Base-by-base conservation (phyloP, 2,329 filamentous ascomycete genomes). In the Fusarium buxicola region DNA sequence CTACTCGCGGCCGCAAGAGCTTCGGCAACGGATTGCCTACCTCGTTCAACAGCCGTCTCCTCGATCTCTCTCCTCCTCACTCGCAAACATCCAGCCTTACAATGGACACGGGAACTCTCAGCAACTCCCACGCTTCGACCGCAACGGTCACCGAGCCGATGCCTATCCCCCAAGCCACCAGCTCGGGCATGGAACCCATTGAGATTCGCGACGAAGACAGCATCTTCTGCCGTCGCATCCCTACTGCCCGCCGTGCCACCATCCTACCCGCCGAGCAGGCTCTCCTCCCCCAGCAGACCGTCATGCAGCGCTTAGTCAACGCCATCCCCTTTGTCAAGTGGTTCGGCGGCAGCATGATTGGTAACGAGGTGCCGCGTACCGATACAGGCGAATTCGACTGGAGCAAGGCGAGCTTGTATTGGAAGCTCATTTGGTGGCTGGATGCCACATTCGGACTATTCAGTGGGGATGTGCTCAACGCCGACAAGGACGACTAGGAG, bases 331-430 rank as follows among this genome's bases (percentile, higher is more conserved):
- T 92, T 59, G 77, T 92, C 59, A 85, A 84, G 68, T 92, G 89
- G 87, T 89, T 93, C 72, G 88, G 86, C 40, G 88, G 79, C 63
- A 87, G 80, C 69, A 87, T 94, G 75, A 93, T 94, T 69, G 91
- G 91, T 7, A 88, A 87, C 71, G 84, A 90, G 72, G 87, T 94
- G 34, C 92, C 92, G 8, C 83, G 89, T 36, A 89, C 84, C 49
- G 90, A 92, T 49, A 81, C 84, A 38, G 92, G 91, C 55, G 87
- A 87, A 36, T 94, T 97, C 68, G 94, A 97, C 75, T 91, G 88
- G 81, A 85, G 86, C 36, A 79, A 79, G 40, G 87, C 87, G 10
- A 89, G 86, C 58, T 75, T 89, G 59, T 90, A 89, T 77, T 90
- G 87, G 87, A 86, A 85, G 74, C 70, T 89, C 38, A 85, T 89